Percentiles rank a stretch among this genome's conserved stretches.
Evolutionary conservation across 345 rosid species (phyloP).

Genomic region (Euclidium syriacum): DNA sequence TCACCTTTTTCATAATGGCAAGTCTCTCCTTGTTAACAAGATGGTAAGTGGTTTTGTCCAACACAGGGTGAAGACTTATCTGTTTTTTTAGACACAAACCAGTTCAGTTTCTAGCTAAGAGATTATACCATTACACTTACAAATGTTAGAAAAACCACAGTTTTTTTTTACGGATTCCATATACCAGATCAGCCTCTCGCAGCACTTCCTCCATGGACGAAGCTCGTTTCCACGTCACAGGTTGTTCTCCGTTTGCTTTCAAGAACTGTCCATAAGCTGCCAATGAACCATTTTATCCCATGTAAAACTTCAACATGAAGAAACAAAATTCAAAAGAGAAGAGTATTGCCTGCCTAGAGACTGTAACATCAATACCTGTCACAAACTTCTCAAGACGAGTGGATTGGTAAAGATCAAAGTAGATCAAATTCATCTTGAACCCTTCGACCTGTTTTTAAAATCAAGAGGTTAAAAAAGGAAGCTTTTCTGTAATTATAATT

Average conservation of each 20-base stretch:
- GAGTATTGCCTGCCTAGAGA: background rate
- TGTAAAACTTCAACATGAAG: background rate
- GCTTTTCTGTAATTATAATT: background rate
- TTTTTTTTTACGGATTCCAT: background rate
- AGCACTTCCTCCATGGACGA: conserved; percentile 87
- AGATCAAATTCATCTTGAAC: conserved; percentile 95
- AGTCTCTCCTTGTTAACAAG: conserved; percentile 90
- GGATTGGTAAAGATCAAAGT: conserved; percentile 87
- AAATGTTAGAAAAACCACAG: background rate
- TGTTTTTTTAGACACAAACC: conserved; percentile 31
- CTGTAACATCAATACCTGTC: conserved; percentile 52
- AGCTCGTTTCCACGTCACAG: conserved; percentile 92
- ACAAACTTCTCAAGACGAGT: conserved; percentile 94
- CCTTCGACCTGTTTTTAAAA: conserved; percentile 65
- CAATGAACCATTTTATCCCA: background rate
- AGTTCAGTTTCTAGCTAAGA: conserved; percentile 9
- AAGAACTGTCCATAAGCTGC: conserved; percentile 83
- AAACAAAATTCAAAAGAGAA: background rate
- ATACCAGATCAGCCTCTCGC: conserved; percentile 79
- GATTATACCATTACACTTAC: background rate
- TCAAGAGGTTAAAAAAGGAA: background rate
- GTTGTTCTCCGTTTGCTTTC: conserved; percentile 76
- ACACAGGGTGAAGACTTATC: conserved; percentile 95
- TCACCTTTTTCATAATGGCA: conserved; percentile 90
- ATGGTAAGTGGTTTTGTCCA: conserved; percentile 96